Base-by-base conservation (phyloP, 1,284 basidiomycete genomes). In the Hemileia vastatrix region DNA sequence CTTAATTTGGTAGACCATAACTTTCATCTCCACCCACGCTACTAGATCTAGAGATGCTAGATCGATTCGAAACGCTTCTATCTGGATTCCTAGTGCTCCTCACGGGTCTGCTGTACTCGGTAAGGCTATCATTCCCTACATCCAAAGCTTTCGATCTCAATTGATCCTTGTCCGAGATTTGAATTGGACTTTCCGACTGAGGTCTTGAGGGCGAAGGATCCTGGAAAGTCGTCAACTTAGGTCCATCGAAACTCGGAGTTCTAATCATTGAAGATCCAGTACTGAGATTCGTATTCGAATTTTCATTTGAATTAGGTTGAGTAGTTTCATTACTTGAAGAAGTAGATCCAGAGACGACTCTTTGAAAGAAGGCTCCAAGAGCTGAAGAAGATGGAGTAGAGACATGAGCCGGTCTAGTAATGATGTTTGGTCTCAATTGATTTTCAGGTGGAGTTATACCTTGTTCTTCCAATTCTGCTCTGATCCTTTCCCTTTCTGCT, bases 401-500 rank as follows among this genome's bases (percentile, higher is more conserved):
- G n/a, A n/a, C n/a, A n/a, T n/a, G 64, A 62, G 62, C 24, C 4
- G 57, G n/a, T 47, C 49, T 33, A 24, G 40, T 58, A 8, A 33
- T 15, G 21, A 52, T 19, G n/a, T 43, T 40, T 43, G 51, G 57
- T 15, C 33, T 40, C 11, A 72, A 65, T 62, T 72, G 70, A 32
- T 72, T 65, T 54, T 68, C 65, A 15, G 70, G 70, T 18, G 67
- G 66, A 31, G 64, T 54, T 18, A 70, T 68, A 6, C 70, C 70
- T n/a, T 70, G 64, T 58, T 57, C 61, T 40, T 67, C 55, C n/a
- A 72, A 63, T 44, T 67, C 66, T 21, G 65, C 56, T 21, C 70
- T 68, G 23, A 71, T 71, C 23, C 67, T 66, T 56, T 71, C 70
- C 4, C 69, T 65, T 56, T 72, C 70, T 11, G 64, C 65, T 6